phyloP scores from a whole-genome alignment of 441 rosid genomes.

The Erodium moschatum region DNA sequence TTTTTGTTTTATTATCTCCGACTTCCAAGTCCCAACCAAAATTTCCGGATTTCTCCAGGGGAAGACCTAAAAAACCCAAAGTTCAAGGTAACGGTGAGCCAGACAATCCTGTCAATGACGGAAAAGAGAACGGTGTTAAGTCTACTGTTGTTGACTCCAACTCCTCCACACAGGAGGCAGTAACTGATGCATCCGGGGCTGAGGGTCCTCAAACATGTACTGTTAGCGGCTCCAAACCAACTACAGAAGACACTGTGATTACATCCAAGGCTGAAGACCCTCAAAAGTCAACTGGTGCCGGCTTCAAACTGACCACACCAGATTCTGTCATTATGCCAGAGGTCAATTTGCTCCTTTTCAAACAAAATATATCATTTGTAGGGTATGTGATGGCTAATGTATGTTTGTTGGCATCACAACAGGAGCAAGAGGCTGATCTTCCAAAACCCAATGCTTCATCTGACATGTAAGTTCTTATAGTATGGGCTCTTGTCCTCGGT shows the following conservation, averaged over 20 bases:
- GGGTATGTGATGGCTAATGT: neutral
- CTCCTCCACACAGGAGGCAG: neutral
- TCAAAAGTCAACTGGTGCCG: neutral
- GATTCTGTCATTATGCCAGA: neutral
- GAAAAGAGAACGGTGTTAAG: neutral
- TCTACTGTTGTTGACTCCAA: neutral
- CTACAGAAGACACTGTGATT: neutral
- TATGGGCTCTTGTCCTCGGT: neutral
- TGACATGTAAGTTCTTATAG: neutral
- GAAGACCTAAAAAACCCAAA: slow-evolving; percentile 12
- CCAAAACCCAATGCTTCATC: neutral
- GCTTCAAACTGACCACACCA: neutral
- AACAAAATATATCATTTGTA: neutral
- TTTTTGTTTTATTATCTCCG: neutral
- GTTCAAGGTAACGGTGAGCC: slow-evolving; percentile 3
- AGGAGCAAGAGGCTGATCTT: neutral
- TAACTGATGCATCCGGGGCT: neutral
- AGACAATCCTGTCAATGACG: neutral
- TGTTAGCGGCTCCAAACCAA: neutral
- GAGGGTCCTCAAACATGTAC: neutral
- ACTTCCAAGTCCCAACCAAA: slow-evolving; percentile 10
- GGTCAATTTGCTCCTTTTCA: neutral
- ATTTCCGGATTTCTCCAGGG: slow-evolving; percentile 21
- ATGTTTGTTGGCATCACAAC: neutral
- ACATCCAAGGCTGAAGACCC: neutral